phyloP scores from a whole-genome alignment of 73 alveolate species.

The Durusdinium trenchii region DNA sequence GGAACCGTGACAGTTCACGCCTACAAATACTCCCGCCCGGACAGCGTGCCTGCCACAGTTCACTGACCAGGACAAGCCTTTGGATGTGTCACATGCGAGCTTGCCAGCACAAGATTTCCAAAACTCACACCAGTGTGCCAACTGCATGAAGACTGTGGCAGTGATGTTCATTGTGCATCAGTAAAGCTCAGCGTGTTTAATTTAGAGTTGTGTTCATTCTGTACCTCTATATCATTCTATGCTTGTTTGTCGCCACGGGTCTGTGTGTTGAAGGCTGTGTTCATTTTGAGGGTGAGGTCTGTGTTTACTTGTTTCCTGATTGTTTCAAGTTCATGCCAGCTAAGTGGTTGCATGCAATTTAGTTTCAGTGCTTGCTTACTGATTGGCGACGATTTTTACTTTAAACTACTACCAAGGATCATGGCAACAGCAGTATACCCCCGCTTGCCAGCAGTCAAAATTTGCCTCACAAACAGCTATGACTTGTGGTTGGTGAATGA shows the following conservation, averaged over 20 bases:
- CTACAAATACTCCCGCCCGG: not conserved
- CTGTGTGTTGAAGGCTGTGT: no score
- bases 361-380: no score
- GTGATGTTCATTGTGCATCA: not conserved
- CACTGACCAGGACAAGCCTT: not conserved
- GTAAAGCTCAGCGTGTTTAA: no score
- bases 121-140: not conserved
- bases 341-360: no score
- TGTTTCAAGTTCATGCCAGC: no score
- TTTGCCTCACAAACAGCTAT: not conserved
- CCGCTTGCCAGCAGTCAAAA: not conserved
- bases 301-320: no score
- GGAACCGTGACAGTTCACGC: no score
- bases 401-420: not conserved
- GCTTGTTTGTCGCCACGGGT: no score
- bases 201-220: no score
- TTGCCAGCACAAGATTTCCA: not conserved
- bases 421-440: not conserved
- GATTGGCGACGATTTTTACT: no score
- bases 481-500: not conserved
- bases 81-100: not conserved
- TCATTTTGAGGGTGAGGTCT: no score
- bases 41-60: not conserved
- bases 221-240: no score
- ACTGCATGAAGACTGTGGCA: not conserved